A percentile compares a stretch with the other conserved stretches of the same genome.
phyloP scores from a whole-genome alignment of 176 grass and related monocot species.

The Aegilops tauschii region DNA sequence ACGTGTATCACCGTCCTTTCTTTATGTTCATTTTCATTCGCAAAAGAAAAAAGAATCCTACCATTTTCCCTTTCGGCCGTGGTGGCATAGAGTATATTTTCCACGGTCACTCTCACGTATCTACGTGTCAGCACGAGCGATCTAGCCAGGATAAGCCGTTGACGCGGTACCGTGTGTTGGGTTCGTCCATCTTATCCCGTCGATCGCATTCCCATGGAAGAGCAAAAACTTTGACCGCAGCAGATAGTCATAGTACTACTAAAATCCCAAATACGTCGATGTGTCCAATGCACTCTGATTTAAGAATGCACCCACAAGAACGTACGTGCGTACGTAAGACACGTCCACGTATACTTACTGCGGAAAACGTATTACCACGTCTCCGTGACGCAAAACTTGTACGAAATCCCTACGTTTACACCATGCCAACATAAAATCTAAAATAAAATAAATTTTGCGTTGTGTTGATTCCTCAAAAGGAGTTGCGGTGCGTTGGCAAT shows the following conservation, averaged over 20 bases:
- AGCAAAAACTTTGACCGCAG: too few species aligned
- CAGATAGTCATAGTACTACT: too few species aligned
- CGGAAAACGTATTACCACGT: not conserved
- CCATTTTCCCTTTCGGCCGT: not conserved
- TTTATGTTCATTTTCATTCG: too few species aligned
- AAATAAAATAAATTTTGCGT: too few species aligned
- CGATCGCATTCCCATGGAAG: not conserved
- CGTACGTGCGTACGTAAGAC: not conserved
- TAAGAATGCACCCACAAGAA: not conserved
- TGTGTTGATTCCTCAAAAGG: too few species aligned
- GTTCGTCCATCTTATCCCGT: not conserved
- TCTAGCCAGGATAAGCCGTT: not conserved
- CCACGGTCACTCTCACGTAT: not conserved
- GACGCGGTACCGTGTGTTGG: constrained; percentile 23
- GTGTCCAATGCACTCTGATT: not conserved
- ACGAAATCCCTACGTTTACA: not conserved
- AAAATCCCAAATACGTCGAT: not conserved
- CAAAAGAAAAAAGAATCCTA: too few species aligned
- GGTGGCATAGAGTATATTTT: not conserved
- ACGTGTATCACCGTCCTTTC: too few species aligned
- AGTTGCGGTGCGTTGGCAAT: too few species aligned
- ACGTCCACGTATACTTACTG: not conserved
- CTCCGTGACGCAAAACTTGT: not conserved
- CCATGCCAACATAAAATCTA: not conserved
- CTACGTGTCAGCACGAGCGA: not conserved